These are phyloP conservation scores for Stramenopiles sp. DNA, from an alignment of 352 stramenopile species.

Conservation along the genomic window DNA sequence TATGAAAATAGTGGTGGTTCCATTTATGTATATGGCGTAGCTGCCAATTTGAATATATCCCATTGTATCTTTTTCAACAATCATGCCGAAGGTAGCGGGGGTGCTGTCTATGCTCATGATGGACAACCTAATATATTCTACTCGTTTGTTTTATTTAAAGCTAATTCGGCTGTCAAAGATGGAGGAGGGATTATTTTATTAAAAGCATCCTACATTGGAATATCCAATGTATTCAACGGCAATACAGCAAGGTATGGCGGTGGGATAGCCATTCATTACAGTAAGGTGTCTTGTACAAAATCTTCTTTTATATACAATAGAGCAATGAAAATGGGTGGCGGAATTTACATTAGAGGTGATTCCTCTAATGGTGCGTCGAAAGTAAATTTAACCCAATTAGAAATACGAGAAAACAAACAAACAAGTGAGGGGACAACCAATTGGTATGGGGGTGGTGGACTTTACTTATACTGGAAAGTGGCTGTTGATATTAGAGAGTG, in stretches of 20 bases:
- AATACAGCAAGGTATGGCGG: background rate
- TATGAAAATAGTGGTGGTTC: slow-evolving; percentile 9
- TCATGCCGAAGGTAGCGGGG: background rate
- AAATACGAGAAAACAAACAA: background rate
- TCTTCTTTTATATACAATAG: background rate
- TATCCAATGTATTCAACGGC: background rate
- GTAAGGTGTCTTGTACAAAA: background rate
- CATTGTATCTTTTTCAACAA: slow-evolving; percentile 12
- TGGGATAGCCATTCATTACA: background rate
- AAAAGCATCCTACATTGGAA: background rate
- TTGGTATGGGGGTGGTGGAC: background rate
- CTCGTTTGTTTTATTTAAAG: slow-evolving; percentile 3
- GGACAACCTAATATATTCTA: background rate
- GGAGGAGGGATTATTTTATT: background rate
- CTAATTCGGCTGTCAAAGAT: background rate
- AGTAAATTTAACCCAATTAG: background rate
- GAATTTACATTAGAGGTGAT: background rate
- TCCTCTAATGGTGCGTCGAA: background rate
- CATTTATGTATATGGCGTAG: background rate
- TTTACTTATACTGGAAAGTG: background rate
- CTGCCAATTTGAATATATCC: background rate
- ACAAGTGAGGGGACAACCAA: background rate
- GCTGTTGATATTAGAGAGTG: background rate
- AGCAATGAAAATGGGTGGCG: background rate
- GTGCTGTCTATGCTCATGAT: background rate